Conservation (phyloP, 202 grass and related monocot genomes). For the Setaria italica region DNA sequence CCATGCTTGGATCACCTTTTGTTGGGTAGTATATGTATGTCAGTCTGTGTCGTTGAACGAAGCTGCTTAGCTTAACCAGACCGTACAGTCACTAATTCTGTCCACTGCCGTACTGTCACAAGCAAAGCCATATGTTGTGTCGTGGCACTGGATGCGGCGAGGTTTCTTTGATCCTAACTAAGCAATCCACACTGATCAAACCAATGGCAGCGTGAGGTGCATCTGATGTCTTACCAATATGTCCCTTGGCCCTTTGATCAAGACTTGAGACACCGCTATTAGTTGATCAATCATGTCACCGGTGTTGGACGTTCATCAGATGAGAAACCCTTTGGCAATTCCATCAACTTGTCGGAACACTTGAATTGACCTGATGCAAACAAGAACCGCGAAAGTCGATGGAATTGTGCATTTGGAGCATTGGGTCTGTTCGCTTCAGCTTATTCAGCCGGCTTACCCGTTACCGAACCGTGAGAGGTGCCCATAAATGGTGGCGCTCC, state of each 20-base stretch:
- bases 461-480: conserved; percentile 13
- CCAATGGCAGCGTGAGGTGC: too few species aligned
- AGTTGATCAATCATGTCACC: too few species aligned
- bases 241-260: too few species aligned
- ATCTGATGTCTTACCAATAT: too few species aligned
- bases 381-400: too few species aligned
- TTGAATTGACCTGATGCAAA: too few species aligned
- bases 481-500: conserved; percentile 41
- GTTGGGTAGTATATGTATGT: background rate
- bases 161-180: background rate
- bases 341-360: too few species aligned
- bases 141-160: background rate
- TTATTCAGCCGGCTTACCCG: background rate
- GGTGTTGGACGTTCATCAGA: too few species aligned
- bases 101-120: background rate
- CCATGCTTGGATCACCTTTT: background rate
- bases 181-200: background rate
- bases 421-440: too few species aligned
- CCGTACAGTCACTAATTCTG: background rate
- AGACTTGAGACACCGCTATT: too few species aligned
- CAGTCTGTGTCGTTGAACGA: background rate
- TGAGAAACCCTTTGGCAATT: too few species aligned
- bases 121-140: background rate
- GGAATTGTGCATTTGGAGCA: background rate
- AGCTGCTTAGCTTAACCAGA: background rate